Evolutionary conservation across 2,329 filamentous ascomycete genomes (phyloP).

Genomic region (Colletotrichum australisinense): DNA sequence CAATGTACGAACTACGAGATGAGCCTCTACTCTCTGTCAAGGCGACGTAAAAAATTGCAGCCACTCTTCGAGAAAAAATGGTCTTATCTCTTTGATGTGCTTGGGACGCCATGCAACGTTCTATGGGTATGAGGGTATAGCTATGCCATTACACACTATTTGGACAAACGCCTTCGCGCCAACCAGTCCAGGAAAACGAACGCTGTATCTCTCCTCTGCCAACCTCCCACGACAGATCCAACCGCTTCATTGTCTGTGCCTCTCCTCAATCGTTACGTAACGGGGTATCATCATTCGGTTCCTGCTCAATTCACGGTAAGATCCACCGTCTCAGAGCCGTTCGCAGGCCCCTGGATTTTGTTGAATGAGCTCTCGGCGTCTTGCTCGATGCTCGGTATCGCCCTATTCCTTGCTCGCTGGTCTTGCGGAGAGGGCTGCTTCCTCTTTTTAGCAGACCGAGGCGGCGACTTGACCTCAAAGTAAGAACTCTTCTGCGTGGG

Average conservation of each 20-base stretch:
- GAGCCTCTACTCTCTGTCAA: conserved; percentile 25
- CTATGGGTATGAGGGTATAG: conserved; percentile 18
- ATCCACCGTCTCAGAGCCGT: conserved; percentile 22
- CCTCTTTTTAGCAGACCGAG: not conserved
- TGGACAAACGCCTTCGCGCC: conserved; percentile 13
- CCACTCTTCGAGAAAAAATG: conserved; percentile 9
- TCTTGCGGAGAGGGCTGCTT: not conserved
- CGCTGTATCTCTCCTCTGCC: not conserved
- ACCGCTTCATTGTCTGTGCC: not conserved
- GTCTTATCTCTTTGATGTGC: not conserved
- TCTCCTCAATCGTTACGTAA: not conserved
- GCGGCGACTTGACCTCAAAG: not conserved
- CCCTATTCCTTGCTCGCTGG: not conserved
- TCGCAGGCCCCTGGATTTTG: not conserved
- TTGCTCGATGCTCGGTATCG: conserved; percentile 14
- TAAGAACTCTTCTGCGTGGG: conserved; percentile 3
- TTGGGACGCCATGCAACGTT: conserved; percentile 5
- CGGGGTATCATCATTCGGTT: conserved; percentile 6
- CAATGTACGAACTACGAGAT: conserved; percentile 32
- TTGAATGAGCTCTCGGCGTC: not conserved
- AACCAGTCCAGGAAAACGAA: not conserved
- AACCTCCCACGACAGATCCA: not conserved
- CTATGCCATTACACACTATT: conserved; percentile 7
- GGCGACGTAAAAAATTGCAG: conserved; percentile 11
- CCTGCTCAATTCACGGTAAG: conserved; percentile 7